Evolutionary conservation across 192 early-diverging fungal species (phyloP), one percentile per base, ranked within the genome.

Genomic region (Chytriomyces sp.): DNA sequence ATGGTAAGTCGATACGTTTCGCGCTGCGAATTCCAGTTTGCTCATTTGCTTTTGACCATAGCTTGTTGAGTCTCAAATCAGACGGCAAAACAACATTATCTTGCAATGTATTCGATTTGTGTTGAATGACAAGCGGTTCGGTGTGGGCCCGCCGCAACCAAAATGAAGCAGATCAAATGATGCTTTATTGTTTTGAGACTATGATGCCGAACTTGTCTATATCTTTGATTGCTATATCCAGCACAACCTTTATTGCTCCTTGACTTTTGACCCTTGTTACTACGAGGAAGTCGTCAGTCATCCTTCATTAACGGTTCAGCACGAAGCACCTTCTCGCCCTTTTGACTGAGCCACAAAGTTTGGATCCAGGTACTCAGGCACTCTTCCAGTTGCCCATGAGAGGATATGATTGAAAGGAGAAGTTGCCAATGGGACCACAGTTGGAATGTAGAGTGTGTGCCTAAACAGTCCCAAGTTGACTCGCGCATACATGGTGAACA

Each of bases 91-190:
- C 66, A 84, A 78, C 33, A 75, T 80, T 14, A 59, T 91, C 7
- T 39, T 91, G 52, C 89, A 91, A 57, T 86, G 85, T 44, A 77
- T 91, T 38, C 81, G 88, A 3, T 84, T 84, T 71, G 82, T 91
- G 65, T 61, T 86, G 3, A 78, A 84, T 28, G 83, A 82, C 61
- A 76, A 85, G 56, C 84, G 82, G 78, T 86, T 88, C 14, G 22
- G 33, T 36, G 44, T 44, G 3, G 25, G 41, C 1, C 41, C 12
- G 22, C 12, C 39, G 44, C 25, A 44, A n/a, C 28, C 19, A 63
- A n/a, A 58, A 58, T 19, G 19, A 12, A 31, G 3, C 12, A 22
- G 38, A 36, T 19, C 7, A 30, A 30, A 57, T 28, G 12, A 28
- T 61, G 37, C 12, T 36, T 19, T 17, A 1, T 38, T 19, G 14